phyloP scores from a whole-genome alignment of 768 basidiomycete species.

The Hemileccinum rubropunctum region DNA sequence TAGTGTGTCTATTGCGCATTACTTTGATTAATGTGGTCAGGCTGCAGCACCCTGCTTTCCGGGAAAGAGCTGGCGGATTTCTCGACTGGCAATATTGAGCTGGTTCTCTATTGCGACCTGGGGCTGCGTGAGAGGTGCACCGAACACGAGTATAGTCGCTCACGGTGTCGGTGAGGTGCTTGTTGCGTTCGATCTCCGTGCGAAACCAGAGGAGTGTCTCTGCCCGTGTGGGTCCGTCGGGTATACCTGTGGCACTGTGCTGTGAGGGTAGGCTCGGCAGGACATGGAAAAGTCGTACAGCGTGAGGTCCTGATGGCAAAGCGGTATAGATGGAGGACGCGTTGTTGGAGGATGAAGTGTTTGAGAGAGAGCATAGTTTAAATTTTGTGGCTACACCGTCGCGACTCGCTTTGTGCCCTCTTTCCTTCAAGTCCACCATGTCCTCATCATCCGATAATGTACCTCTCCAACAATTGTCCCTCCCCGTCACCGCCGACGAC shows the following conservation, averaged over 20 bases:
- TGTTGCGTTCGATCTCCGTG: slow-evolving; percentile 64
- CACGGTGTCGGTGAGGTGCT: slow-evolving; percentile 56
- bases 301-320: slow-evolving; percentile 64
- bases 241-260: slow-evolving; percentile 47
- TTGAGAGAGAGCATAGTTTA: slow-evolving; percentile 49
- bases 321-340: slow-evolving; percentile 62
- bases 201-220: slow-evolving; percentile 77
- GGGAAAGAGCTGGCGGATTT: slow-evolving; percentile 57
- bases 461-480: slow-evolving; percentile 9
- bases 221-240: slow-evolving; percentile 53
- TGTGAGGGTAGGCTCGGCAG: slow-evolving; percentile 2
- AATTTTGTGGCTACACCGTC: slow-evolving; percentile 12
- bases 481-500: slow-evolving; percentile 30
- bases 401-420: slow-evolving; percentile 20
- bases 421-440: slow-evolving; percentile 31
- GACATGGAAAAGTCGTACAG: slow-evolving; percentile 39
- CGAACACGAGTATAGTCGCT: slow-evolving; percentile 1
- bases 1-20: not conserved
- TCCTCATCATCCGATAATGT: slow-evolving; percentile 27
- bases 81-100: slow-evolving; percentile 53
- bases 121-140: slow-evolving; percentile 11
- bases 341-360: slow-evolving; percentile 71
- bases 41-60: not conserved
- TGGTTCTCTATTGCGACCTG: slow-evolving; percentile 63
- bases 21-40: not conserved